Evolutionary conservation across 257 asterid genomes (phyloP), one percentile per base, ranked within the genome.

Genomic region (Mitragyna speciosa): DNA sequence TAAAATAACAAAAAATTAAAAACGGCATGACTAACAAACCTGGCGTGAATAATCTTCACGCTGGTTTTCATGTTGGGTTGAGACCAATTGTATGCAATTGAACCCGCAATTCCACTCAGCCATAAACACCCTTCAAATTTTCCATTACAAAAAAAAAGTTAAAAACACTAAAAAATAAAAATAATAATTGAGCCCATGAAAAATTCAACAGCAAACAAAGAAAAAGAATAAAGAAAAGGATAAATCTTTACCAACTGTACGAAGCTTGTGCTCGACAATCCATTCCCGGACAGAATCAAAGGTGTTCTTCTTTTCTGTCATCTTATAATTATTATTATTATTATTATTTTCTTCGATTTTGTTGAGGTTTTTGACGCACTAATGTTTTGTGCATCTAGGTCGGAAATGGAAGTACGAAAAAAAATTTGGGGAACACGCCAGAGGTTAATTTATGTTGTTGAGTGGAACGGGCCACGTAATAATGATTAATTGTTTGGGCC

Each of bases 71-170:
- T 95, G 41, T 89, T 85, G 28, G 98, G 97, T 66, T 88, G 96
- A 79, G 98, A 93, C 97, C 97, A 94, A 83, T 94, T 94, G 83
- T 91, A 94, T 26, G 98, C 97, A 91, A 93, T 63, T 52, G 98
- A 94, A 47, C 97, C 96, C 81, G 90, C 87, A 14, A 92, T 86
- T 78, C 96, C 98, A 83, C 95, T 93, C 54, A 83, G 84, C 79
- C 76, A 74, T 75, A 82, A 81, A 43, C 84, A 82, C 59, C 88
- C 90, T 85, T 78, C 84, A 75, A 80, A 73, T 79, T 80, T 63
- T 26, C 14, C 19, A 52, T 31, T 41, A 19, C 5, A 67, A 58
- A 16, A 36, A 36, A 75, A 75, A 45, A 48, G 69, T 2, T 2
- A 52, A 70, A 59, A 73, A 22, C 22, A 45, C 47, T 43, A 30